A percentile compares a stretch with the other conserved stretches of the same genome.
phyloP scores from a whole-genome alignment of 306 rosid genomes.

The Heteromeles arbutifolia region DNA sequence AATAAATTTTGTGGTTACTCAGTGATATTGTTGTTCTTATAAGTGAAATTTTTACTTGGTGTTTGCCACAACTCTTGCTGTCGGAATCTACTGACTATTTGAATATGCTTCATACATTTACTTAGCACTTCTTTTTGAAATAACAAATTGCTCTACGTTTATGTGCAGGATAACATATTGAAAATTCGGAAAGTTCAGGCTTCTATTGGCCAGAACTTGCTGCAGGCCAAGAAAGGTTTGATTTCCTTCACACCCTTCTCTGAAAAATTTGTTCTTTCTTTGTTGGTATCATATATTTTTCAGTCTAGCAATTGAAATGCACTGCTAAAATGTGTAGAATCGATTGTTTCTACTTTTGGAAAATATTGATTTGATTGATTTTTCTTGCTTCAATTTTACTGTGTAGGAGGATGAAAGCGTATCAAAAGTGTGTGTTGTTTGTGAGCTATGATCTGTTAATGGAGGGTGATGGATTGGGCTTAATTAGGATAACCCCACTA shows the following conservation, averaged over 20 bases:
- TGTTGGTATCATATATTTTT: neutral
- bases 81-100: neutral
- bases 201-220: slow-evolving; percentile 58
- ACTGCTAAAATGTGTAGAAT: slow-evolving; percentile 15
- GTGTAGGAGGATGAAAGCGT: neutral
- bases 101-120: neutral
- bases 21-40: neutral
- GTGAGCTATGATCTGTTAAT: neutral
- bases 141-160: slow-evolving; percentile 10
- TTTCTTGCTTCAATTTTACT: neutral
- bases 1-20: neutral
- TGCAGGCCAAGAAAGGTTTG: slow-evolving; percentile 73
- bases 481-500: no score
- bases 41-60: neutral
- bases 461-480: neutral
- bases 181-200: slow-evolving; percentile 62
- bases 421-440: neutral
- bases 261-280: neutral
- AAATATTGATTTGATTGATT: neutral
- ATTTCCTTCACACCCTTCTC: neutral
- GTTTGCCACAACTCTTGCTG: neutral
- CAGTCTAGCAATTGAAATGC: neutral
- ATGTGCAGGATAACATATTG: slow-evolving; percentile 70
- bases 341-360: neutral
- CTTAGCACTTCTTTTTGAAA: neutral